Evolutionary conservation across 345 rosid genomes (phyloP), one percentile per base, ranked within the genome.

Genomic region (Conringia planisiliqua): DNA sequence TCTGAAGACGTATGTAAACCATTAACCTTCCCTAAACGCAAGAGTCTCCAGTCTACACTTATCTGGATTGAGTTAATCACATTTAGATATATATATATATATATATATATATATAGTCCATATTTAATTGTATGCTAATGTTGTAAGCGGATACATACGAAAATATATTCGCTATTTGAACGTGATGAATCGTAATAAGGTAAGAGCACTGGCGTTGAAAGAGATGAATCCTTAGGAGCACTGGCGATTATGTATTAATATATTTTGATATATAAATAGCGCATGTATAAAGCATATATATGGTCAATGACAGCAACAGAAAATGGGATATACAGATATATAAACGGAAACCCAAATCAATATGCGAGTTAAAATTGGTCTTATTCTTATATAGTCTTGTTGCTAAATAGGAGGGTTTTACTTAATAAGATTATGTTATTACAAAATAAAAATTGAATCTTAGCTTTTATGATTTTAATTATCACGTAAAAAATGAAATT

Each of bases 291-390:
- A 56, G 60, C 68, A 51, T 24, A 36, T 66, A 51, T 24, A 36
- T 66, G 73, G 73, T 74, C 72, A 74, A 66, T 74, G 72, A 57
- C 66, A 66, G 61, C 58, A 73, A 73, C 66, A 33, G 0, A 24
- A 43, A 55, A 55, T 20, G 35, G 35, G 14, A 64, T 42, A 2
- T 52, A 20, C 40, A 61, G 20, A 71, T 35, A n/a, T 71, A 51
- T 61, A 52, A 13, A 14, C 56, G 13, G 29, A 54, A 32, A 64
- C 7, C 26, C 33, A 1, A 51, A 43, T 44, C 3, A 52, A 30
- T 22, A 33, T 47, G 27, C 60, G 17, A 26, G 32, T 27, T 59
- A 24, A 20, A 32, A 1, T 6, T 57, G 56, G 44, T 70, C 17
- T 46, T 70, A 10, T 57, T 43, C 55, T 4, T 44, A 26, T 33